These are phyloP conservation scores for Coleophoma eucalyptorum DNA, from an alignment of 2,329 filamentous ascomycete species.

Conservation along the genomic window DNA sequence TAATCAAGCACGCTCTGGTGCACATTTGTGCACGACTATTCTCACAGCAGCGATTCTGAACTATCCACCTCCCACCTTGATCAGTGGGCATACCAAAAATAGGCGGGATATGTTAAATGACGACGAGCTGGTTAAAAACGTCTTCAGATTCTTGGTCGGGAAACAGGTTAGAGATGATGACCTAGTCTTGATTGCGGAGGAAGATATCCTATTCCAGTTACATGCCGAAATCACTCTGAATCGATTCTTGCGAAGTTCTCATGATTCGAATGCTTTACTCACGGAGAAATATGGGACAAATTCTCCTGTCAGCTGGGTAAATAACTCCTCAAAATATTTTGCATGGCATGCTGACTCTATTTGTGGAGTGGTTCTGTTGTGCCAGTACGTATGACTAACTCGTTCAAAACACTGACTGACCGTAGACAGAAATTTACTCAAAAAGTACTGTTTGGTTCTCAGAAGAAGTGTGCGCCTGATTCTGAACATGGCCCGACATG, in stretches of 20 bases:
- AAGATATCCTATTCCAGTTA: conserved; percentile 52
- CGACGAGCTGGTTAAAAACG: conserved; percentile 4
- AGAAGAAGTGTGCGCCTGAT: conserved; percentile 46
- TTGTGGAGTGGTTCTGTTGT: not conserved
- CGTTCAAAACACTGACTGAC: not conserved
- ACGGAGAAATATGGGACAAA: conserved; percentile 16
- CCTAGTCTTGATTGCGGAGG: conserved; percentile 5
- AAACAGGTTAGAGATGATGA: conserved; percentile 47
- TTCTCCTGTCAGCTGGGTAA: not conserved
- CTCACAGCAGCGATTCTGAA: conserved; percentile 54
- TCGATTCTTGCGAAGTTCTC: conserved; percentile 46
- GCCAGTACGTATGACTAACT: too few species aligned
- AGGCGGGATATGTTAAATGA: conserved; percentile 2
- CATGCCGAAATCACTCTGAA: conserved; percentile 51
- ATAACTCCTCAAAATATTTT: too few species aligned
- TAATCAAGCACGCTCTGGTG: conserved; percentile 32
- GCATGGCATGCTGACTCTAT: not conserved
- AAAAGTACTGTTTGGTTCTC: conserved; percentile 50
- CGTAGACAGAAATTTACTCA: conserved; percentile 42
- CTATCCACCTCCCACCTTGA: conserved; percentile 53
- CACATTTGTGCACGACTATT: conserved; percentile 51
- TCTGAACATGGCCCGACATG: conserved; percentile 42
- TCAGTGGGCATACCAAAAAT: conserved; percentile 36
- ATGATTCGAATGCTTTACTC: conserved; percentile 42
- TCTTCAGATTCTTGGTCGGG: conserved; percentile 39